A percentile compares a stretch with the other conserved stretches of the same genome.
These are phyloP conservation scores for Bonnemaisonia californica DNA, from an alignment of 31 red algal species.

Conservation along the genomic window DNA sequence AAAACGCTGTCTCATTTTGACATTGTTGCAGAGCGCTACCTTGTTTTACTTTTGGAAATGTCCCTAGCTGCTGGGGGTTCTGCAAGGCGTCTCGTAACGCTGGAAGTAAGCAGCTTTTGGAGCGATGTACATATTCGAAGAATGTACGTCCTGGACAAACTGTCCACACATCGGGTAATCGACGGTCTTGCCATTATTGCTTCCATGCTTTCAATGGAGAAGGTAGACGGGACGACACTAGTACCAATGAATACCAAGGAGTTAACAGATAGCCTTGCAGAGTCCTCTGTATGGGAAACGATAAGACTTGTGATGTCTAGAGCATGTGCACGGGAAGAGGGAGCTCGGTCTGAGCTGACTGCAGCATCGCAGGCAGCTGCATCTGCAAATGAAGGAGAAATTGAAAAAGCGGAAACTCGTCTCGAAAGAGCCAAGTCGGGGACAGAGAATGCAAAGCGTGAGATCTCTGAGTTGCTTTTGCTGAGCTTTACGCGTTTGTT, in stretches of 20 bases:
- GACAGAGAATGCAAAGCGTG: slow-evolving; percentile 36
- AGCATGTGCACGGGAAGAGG: slow-evolving; percentile 48
- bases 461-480: slow-evolving; percentile 46
- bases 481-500: slow-evolving; percentile 43
- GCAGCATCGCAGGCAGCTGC: slow-evolving; percentile 52
- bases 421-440: slow-evolving; percentile 44
- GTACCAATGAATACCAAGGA: slow-evolving; percentile 26
- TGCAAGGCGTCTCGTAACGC: slow-evolving; percentile 52
- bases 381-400: slow-evolving; percentile 64
- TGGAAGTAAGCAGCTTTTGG: slow-evolving; percentile 73
- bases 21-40: slow-evolving; percentile 71
- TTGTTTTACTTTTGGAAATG: slow-evolving; percentile 63
- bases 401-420: slow-evolving; percentile 39
- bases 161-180: slow-evolving; percentile 67
- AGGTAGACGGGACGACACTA: slow-evolving; percentile 26
- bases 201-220: slow-evolving; percentile 34
- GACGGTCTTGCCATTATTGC: slow-evolving; percentile 73
- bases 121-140: slow-evolving; percentile 59
- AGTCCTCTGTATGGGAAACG: slow-evolving; percentile 47
- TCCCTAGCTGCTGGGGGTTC: slow-evolving; percentile 33
- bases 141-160: slow-evolving; percentile 82
- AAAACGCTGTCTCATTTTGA: slow-evolving; percentile 87
- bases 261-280: slow-evolving; percentile 27
- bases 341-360: slow-evolving; percentile 41
- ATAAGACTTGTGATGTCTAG: slow-evolving; percentile 55